Percentiles rank a stretch among this genome's conserved stretches.
Evolutionary conservation across 139 green algal species (phyloP).

Genomic region (Chlamydomonas sp.): DNA sequence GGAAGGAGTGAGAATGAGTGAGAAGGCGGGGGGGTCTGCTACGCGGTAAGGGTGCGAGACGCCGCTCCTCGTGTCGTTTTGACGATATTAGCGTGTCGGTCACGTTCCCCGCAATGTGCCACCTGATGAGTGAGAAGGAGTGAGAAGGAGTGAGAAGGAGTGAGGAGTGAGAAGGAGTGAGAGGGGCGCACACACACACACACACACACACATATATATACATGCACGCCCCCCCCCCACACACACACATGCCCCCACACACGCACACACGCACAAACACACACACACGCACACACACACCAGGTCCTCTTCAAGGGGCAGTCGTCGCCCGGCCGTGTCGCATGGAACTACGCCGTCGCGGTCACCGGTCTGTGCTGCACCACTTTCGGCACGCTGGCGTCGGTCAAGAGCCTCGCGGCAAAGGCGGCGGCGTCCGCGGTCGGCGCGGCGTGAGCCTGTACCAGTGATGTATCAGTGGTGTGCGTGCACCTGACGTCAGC

Average conservation of each 20-base stretch:
- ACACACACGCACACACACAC: not conserved
- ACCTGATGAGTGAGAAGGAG: not conserved
- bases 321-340: not conserved
- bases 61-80: not conserved
- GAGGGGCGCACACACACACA: too few relatives aligned
- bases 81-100: not conserved
- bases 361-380: constrained; percentile 33
- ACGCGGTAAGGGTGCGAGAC: not conserved
- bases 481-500: too few relatives aligned
- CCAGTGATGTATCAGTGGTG: too few relatives aligned
- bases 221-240: not conserved
- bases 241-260: not conserved
- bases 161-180: too few relatives aligned
- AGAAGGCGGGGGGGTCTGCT: too few relatives aligned
- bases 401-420: constrained; percentile 23
- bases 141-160: too few relatives aligned
- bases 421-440: constrained; percentile 20
- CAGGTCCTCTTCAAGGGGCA: constrained; percentile 21
- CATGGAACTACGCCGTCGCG: constrained; percentile 34
- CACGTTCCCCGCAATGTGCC: not conserved
- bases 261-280: not conserved
- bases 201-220: too few relatives aligned
- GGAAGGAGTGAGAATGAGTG: too few relatives aligned
- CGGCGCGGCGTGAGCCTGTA: not conserved
- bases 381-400: constrained; percentile 24